Percentiles rank a stretch among this genome's conserved stretches.
These are phyloP conservation scores for Coniochaeta sp. DNA, from an alignment of 2,329 filamentous ascomycete genomes.

Conservation along the genomic window DNA sequence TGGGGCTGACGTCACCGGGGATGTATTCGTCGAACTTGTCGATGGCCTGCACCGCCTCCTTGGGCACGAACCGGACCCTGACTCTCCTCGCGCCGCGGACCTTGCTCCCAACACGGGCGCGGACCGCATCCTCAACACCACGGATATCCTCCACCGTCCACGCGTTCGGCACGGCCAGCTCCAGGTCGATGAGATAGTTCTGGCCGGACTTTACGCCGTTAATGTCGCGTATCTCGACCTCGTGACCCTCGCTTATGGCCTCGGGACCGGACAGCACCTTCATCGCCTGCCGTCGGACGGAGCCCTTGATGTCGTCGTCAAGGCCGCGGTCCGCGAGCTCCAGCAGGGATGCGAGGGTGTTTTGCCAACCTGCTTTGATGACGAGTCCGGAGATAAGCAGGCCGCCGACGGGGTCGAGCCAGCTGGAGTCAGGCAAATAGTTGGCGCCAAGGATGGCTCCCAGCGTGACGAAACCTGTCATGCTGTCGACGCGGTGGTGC, in stretches of 20 bases:
- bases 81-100: slow-evolving; percentile 81
- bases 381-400: slow-evolving; percentile 91
- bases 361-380: slow-evolving; percentile 79
- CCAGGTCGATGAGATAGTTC: slow-evolving; percentile 89
- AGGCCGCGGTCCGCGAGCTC: slow-evolving; percentile 90
- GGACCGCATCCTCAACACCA: slow-evolving; percentile 65
- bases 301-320: slow-evolving; percentile 72
- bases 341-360: slow-evolving; percentile 73
- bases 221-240: slow-evolving; percentile 67
- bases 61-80: slow-evolving; percentile 74
- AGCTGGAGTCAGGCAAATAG: slow-evolving; percentile 73
- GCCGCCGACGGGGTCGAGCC: slow-evolving; percentile 91
- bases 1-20: slow-evolving; percentile 50
- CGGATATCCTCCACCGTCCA: slow-evolving; percentile 70
- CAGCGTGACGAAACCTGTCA: slow-evolving; percentile 90
- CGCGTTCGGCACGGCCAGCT: slow-evolving; percentile 67
- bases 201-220: slow-evolving; percentile 93
- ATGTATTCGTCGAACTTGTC: slow-evolving; percentile 74
- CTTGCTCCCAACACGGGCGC: slow-evolving; percentile 64
- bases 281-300: slow-evolving; percentile 58
- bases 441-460: slow-evolving; percentile 86
- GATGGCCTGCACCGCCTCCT: slow-evolving; percentile 46
- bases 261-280: slow-evolving; percentile 39
- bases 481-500: slow-evolving; percentile 91
- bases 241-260: slow-evolving; percentile 39